Percentiles rank a stretch among this genome's conserved stretches.
Evolutionary conservation across 768 basidiomycete species (phyloP).

Genomic region (Holtermanniella nyarrowii): DNA sequence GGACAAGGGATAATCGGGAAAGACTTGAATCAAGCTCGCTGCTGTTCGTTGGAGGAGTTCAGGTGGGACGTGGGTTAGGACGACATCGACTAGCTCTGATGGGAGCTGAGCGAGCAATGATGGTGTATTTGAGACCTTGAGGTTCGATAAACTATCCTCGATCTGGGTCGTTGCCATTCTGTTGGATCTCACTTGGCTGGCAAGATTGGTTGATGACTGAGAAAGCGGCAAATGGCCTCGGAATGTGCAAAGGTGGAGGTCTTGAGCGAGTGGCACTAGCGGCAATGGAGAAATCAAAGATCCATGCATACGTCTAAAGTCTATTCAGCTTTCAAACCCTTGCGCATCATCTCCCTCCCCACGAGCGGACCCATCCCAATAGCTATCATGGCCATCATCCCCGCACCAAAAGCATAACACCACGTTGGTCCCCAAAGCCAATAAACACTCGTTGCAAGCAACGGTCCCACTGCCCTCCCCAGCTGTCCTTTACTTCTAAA

Average conservation of each 20-base stretch:
- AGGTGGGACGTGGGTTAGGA: conserved; percentile 50
- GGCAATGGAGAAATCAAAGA: neutral
- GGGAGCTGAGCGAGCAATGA: conserved; percentile 44
- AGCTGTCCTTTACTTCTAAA: conserved; percentile 83
- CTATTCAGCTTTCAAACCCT: neutral
- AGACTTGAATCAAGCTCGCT: conserved; percentile 53
- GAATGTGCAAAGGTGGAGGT: neutral
- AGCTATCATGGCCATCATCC: conserved; percentile 14
- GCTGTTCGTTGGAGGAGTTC: conserved; percentile 49
- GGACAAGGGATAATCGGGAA: conserved; percentile 56
- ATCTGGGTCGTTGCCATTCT: too few species aligned
- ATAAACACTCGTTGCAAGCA: conserved; percentile 54
- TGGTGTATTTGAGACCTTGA: conserved; percentile 2
- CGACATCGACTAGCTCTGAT: conserved; percentile 55
- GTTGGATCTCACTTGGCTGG: too few species aligned
- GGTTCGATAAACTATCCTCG: neutral
- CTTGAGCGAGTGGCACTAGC: neutral
- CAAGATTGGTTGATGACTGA: neutral
- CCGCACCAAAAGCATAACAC: conserved; percentile 27
- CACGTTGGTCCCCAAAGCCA: conserved; percentile 37
- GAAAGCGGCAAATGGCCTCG: neutral
- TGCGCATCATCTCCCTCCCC: conserved; percentile 9
- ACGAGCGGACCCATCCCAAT: conserved; percentile 8
- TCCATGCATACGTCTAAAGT: neutral
- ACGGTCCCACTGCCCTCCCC: conserved; percentile 81